Percentiles rank a stretch among this genome's conserved stretches.
Conservation (phyloP, 169 alveolate species). For the Plasmodium knowlesi region DNA sequence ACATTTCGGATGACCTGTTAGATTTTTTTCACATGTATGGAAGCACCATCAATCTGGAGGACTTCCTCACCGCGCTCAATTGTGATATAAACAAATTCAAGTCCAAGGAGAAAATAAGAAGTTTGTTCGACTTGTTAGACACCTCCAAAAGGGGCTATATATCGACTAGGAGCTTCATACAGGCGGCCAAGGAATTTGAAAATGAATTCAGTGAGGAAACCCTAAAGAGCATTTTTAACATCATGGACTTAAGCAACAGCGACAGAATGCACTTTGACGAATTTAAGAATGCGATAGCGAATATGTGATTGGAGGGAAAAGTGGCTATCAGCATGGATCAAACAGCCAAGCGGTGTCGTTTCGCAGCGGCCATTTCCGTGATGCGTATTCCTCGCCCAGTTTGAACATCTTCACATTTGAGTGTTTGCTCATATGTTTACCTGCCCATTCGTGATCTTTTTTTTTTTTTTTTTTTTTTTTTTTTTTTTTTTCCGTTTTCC, state of each 20-base stretch:
- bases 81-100: conserved; percentile 71
- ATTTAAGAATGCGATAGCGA: conserved; percentile 55
- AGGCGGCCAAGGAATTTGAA: conserved; percentile 69
- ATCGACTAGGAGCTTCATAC: conserved; percentile 20
- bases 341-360: background rate
- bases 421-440: background rate
- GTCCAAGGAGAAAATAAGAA: conserved; percentile 55
- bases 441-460: background rate
- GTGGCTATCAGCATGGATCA: background rate
- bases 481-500: background rate
- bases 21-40: conserved; percentile 62
- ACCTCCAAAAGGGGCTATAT: conserved; percentile 38
- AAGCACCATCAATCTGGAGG: conserved; percentile 47
- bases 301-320: background rate
- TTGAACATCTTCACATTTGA: background rate
- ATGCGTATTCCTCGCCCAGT: background rate
- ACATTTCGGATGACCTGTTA: conserved; percentile 31
- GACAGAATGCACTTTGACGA: conserved; percentile 39
- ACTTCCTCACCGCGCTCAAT: conserved; percentile 26
- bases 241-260: conserved; percentile 28
- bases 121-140: conserved; percentile 34
- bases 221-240: conserved; percentile 23
- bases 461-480: no score
- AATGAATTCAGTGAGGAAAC: conserved; percentile 54
- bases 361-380: background rate